Conservation (phyloP, 345 rosid species). For the Brassica carinata region DNA sequence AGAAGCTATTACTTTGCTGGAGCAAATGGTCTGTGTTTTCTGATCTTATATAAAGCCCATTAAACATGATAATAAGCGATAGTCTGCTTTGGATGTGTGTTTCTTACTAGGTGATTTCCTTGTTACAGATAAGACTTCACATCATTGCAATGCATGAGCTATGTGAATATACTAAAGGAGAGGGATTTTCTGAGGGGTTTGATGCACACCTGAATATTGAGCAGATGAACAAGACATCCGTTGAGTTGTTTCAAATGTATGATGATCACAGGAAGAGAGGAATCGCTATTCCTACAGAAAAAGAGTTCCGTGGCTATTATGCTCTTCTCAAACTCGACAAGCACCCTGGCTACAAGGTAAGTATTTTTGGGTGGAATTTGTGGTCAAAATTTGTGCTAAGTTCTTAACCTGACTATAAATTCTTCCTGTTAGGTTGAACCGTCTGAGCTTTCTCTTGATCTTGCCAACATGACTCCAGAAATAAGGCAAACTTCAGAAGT, state of each 20-base stretch:
- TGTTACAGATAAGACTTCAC: conserved; percentile 90
- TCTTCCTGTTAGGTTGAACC: conserved; percentile 83
- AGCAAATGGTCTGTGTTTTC: conserved; percentile 77
- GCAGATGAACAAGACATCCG: conserved; percentile 99
- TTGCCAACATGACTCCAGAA: conserved; percentile 97
- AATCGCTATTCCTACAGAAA: conserved; percentile 67
- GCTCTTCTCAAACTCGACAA: conserved; percentile 99
- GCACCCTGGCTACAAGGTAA: conserved; percentile 98
- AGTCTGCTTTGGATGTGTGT: conserved; percentile 17
- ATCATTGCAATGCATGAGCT: conserved; percentile 94
- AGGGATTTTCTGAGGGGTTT: conserved; percentile 96
- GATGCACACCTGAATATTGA: conserved; percentile 98
- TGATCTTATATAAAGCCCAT: conserved; percentile 1
- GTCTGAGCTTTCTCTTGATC: conserved; percentile 93
- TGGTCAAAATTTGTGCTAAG: conserved; percentile 18
- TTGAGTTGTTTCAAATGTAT: conserved; percentile 94
- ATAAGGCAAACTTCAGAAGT: conserved; percentile 91
- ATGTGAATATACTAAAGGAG: conserved; percentile 93
- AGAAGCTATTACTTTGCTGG: conserved; percentile 84
- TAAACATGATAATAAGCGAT: neutral
- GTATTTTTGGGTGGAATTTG: conserved; percentile 34
- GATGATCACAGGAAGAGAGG: conserved; percentile 97
- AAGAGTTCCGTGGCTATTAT: conserved; percentile 96
- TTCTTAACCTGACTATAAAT: conserved; percentile 26
- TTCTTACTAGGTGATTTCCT: conserved; percentile 39